Conservation (phyloP, 2,329 filamentous ascomycete species). For the Elsinoe batatas region DNA sequence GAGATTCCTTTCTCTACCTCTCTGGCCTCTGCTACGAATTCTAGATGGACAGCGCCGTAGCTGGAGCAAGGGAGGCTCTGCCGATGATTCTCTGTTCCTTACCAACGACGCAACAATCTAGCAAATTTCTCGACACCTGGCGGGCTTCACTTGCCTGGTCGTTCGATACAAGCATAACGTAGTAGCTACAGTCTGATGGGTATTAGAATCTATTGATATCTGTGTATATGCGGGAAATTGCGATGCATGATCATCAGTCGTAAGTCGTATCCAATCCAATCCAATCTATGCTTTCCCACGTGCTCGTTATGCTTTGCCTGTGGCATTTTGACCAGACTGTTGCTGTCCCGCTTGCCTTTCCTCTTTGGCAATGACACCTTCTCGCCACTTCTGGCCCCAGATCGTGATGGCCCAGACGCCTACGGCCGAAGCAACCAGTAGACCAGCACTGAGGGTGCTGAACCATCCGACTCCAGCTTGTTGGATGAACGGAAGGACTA, state of each 20-base stretch:
- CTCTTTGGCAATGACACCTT: slow-evolving; percentile 18
- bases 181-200: too few species aligned
- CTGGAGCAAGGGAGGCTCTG: slow-evolving; percentile 52
- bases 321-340: neutral
- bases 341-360: slow-evolving; percentile 10
- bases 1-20: slow-evolving; percentile 34
- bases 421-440: slow-evolving; percentile 39
- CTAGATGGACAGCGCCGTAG: slow-evolving; percentile 52
- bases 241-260: neutral
- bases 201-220: neutral
- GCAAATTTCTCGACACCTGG: too few species aligned
- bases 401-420: slow-evolving; percentile 40
- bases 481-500: slow-evolving; percentile 64
- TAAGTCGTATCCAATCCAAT: neutral
- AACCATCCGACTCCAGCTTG: slow-evolving; percentile 74
- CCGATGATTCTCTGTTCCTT: slow-evolving; percentile 54
- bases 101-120: slow-evolving; percentile 52
- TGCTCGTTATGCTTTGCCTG: neutral
- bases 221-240: neutral
- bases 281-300: neutral
- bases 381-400: slow-evolving; percentile 34
- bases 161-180: too few species aligned
- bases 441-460: slow-evolving; percentile 55
- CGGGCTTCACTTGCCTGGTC: too few species aligned
- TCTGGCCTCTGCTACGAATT: slow-evolving; percentile 54